Evolutionary conservation across 164 flowering plant species (phyloP).

Genomic region (Cinnamomum chago): DNA sequence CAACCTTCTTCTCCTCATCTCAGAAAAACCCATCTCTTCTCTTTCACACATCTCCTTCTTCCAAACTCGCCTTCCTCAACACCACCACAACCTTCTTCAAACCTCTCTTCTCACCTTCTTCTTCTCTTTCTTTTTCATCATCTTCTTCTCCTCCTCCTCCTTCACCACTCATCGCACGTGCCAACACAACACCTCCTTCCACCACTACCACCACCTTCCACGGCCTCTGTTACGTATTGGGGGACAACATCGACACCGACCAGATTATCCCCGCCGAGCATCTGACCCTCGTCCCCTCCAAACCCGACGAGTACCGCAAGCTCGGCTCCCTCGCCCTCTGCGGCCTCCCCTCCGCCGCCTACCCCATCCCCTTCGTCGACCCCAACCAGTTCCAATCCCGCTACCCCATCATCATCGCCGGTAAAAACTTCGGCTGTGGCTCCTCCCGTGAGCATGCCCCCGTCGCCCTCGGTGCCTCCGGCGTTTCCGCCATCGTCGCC

Average conservation of each 20-base stretch:
- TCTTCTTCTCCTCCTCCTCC: neutral
- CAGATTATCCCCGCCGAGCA: constrained; percentile 98
- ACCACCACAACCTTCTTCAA: neutral
- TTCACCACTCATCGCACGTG: constrained; percentile 4
- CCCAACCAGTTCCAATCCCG: constrained; percentile 48
- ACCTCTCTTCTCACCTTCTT: neutral
- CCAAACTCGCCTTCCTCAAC: neutral
- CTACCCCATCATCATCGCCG: constrained; percentile 70
- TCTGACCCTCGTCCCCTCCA: constrained; percentile 95
- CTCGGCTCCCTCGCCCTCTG: constrained; percentile 80
- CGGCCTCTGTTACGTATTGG: constrained; percentile 84
- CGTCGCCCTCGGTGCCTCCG: constrained; percentile 88
- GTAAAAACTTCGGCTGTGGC: constrained; percentile 93
- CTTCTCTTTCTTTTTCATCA: neutral
- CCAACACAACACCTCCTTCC: constrained; percentile 12
- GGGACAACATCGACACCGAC: constrained; percentile 96
- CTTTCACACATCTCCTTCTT: neutral
- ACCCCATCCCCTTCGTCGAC: constrained; percentile 60
- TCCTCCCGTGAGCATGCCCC: constrained; percentile 95
- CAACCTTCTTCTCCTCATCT: too few relatives aligned
- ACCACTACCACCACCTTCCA: constrained; percentile 48
- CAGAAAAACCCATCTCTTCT: neutral
- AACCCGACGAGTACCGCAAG: constrained; percentile 85
- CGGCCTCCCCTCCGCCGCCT: constrained; percentile 66
- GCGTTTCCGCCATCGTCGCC: constrained; percentile 77